Base-by-base conservation (phyloP, 2,329 filamentous ascomycete genomes). In the Elsinoe arachidis region DNA sequence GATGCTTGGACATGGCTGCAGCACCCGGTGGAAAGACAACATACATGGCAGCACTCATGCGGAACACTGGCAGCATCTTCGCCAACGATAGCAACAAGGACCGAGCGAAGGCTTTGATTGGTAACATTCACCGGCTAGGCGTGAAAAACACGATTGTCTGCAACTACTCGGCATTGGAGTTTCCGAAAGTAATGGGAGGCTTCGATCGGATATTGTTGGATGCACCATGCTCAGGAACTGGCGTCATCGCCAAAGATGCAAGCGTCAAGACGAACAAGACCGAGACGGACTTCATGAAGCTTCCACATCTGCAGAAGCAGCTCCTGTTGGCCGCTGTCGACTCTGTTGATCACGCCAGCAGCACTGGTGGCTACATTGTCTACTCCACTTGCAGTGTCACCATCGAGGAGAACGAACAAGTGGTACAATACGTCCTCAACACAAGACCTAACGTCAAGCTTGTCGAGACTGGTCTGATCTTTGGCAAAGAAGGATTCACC, bases 251-350 rank as follows among this genome's bases (percentile, higher is more conserved):
- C 62, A 99, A 99, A 77, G 93, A 99, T 73, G 83, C 92, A 33
- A 90, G 87, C 63, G 90, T 99, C 65, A 99, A 99, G 80, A 97
- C 92, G 21, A 97, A 96, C 78, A 97, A 97, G 79, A 95, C 88
- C 10, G 90, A 95, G 70, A 86, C 86, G 63, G 93, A 99, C 72
- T 99, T 99, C 77, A 82, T 96, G 72, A 84, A 87, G 67, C 82
- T 99, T 55, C 91, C 93, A 0, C 93, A 99, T 73, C 82, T 90
- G 59, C 93, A 99, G 73, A 96, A 96, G 73, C 91, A 97, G 74
- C 80, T 99, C 57, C 77, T 99, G 11, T 82, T 99, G 26, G 84
- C 90, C 6, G 93, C 93, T 51, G 96, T 99, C 62, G 93, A 99
- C 75, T 95, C 89, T 0, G 89, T 95, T 14, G 90, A 96, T 71